A percentile compares a stretch with the other conserved stretches of the same genome.
Evolutionary conservation across 192 early-diverging fungal genomes (phyloP).

Genomic region (Paraglomus occultum): DNA sequence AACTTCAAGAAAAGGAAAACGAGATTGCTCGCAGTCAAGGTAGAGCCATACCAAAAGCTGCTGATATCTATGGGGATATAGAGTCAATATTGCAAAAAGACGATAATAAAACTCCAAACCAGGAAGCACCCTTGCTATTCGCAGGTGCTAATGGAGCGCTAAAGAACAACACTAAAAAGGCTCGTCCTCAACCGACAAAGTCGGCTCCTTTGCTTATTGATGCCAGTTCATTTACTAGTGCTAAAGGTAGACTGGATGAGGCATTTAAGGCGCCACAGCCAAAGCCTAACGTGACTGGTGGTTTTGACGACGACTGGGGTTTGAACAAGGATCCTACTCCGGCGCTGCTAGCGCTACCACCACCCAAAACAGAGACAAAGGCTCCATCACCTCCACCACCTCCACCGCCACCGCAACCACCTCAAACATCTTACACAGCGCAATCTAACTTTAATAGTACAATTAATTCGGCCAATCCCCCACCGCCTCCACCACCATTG

Average conservation of each 20-base stretch:
- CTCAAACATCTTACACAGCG: neutral
- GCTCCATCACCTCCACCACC: neutral
- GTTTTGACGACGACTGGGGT: constrained; percentile 56
- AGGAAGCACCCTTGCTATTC: constrained; percentile 13
- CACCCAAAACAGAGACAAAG: neutral
- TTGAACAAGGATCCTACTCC: constrained; percentile 5
- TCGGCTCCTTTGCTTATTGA: constrained; percentile 50
- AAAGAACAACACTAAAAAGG: constrained; percentile 30
- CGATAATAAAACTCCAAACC: constrained; percentile 11
- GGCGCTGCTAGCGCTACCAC: constrained; percentile 9
- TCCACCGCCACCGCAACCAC: neutral
- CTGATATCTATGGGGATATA: constrained; percentile 16
- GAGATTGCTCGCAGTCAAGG: constrained; percentile 32
- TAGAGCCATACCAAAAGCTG: constrained; percentile 4
- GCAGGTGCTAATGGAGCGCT: constrained; percentile 26
- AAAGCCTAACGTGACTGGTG: constrained; percentile 38
- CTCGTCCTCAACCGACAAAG: constrained; percentile 51
- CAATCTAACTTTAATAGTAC: neutral
- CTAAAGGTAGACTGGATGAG: constrained; percentile 37
- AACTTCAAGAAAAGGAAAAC: constrained; percentile 75
- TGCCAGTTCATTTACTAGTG: constrained; percentile 36
- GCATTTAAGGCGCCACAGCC: constrained; percentile 32
- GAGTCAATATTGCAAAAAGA: constrained; percentile 26
- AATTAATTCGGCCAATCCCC: neutral
- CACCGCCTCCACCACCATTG: neutral